A percentile compares a stretch with the other conserved stretches of the same genome.
phyloP scores from a whole-genome alignment of 352 stramenopile genomes.

The Phytophthora sansomeana region DNA sequence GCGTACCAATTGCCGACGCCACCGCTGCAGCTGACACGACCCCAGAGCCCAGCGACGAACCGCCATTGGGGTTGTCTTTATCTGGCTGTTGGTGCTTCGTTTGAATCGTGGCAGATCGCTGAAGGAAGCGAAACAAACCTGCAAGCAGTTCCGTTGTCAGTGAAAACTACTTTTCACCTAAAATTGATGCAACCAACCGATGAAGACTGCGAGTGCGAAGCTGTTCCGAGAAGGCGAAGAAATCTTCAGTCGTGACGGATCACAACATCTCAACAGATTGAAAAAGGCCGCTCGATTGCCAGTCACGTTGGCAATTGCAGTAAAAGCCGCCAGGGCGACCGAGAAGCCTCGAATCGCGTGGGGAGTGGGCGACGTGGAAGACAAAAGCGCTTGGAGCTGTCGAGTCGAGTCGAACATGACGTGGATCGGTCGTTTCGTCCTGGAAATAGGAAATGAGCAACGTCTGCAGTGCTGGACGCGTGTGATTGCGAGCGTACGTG shows the following conservation, averaged over 20 bases:
- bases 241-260: constrained; percentile 29
- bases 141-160: too few relatives aligned
- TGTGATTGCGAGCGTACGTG: constrained; percentile 9
- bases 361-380: constrained; percentile 11
- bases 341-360: constrained; percentile 44
- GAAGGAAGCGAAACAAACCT: constrained; percentile 26
- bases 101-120: constrained; percentile 45
- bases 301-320: constrained; percentile 36
- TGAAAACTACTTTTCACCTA: constrained; percentile 26
- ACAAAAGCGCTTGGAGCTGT: constrained; percentile 4
- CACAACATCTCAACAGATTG: constrained; percentile 13
- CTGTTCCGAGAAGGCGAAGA: constrained; percentile 48
- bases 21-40: constrained; percentile 36
- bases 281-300: constrained; percentile 40
- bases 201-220: constrained; percentile 60
- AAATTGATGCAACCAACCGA: constrained; percentile 45
- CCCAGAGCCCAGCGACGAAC: not conserved
- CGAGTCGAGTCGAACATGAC: constrained; percentile 23
- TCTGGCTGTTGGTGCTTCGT: not conserved
- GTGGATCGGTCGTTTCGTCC: not conserved
- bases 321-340: constrained; percentile 27
- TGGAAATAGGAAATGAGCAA: constrained; percentile 8
- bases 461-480: not conserved
- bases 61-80: too few relatives aligned
- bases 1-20: constrained; percentile 41